A percentile compares a stretch with the other conserved stretches of the same genome.
Conservation (phyloP, 441 rosid genomes). For the Hypseocharis bilobata region DNA sequence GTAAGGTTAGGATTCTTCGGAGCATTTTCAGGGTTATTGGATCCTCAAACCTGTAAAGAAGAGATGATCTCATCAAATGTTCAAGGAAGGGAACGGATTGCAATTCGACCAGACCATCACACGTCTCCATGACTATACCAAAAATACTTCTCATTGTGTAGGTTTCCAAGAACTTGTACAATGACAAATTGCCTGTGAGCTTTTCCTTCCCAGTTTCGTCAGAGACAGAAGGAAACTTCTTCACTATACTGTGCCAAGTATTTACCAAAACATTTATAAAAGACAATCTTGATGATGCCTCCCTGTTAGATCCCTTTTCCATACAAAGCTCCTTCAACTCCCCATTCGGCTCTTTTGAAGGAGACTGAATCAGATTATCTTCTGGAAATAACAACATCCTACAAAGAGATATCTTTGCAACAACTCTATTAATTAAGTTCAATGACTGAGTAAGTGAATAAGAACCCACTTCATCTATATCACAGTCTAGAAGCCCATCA, state of each 20-base stretch:
- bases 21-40: conserved; percentile 47
- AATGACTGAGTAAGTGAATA: conserved; percentile 36
- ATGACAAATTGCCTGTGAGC: conserved; percentile 26
- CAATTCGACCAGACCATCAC: conserved; percentile 42
- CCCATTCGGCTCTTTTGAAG: conserved; percentile 28
- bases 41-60: conserved; percentile 74
- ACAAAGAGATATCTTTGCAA: conserved; percentile 52
- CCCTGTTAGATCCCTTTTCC: conserved; percentile 29
- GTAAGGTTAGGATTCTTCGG: conserved; percentile 35
- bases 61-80: conserved; percentile 53
- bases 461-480: conserved; percentile 37
- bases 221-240: conserved; percentile 34
- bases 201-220: conserved; percentile 28
- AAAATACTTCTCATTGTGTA: conserved; percentile 56
- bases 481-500: conserved; percentile 50
- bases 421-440: conserved; percentile 49
- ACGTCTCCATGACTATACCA: conserved; percentile 41
- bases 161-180: conserved; percentile 58
- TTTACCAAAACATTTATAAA: conserved; percentile 46
- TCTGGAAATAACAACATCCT: conserved; percentile 52
- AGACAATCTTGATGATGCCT: conserved; percentile 34
- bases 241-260: conserved; percentile 59
- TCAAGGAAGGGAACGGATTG: conserved; percentile 61
- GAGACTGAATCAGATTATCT: conserved; percentile 23
- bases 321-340: conserved; percentile 25